phyloP scores from a whole-genome alignment of 768 basidiomycete genomes.

The Trametes villosa region DNA sequence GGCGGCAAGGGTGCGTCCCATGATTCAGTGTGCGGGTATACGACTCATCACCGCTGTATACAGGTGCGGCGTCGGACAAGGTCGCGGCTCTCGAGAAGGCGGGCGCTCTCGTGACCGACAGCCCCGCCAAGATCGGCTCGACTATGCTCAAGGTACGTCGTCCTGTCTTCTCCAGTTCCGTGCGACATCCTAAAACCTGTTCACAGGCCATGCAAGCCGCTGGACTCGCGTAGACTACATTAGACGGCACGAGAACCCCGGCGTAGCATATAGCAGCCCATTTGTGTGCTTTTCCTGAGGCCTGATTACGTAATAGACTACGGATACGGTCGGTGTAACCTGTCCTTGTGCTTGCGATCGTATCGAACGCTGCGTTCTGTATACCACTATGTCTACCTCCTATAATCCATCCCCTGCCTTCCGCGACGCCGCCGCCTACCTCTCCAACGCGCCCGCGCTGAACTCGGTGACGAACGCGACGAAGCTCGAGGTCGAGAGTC shows the following conservation, averaged over 20 bases:
- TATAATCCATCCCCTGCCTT: conserved; percentile 49
- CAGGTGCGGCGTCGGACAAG: conserved; percentile 92
- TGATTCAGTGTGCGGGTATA: neutral
- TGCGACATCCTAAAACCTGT: conserved; percentile 14
- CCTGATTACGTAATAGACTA: conserved; percentile 44
- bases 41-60: neutral
- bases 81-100: conserved; percentile 89
- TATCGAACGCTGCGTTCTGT: conserved; percentile 15
- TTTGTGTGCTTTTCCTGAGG: conserved; percentile 9
- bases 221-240: conserved; percentile 57
- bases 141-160: conserved; percentile 82
- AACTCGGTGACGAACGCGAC: conserved; percentile 58
- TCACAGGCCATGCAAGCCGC: conserved; percentile 78
- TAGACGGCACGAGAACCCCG: conserved; percentile 1
- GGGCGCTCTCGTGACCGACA: conserved; percentile 91
- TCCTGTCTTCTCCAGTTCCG: neutral
- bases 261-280: conserved; percentile 1
- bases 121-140: conserved; percentile 91
- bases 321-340: conserved; percentile 24
- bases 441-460: conserved; percentile 60
- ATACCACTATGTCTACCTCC: conserved; percentile 27
- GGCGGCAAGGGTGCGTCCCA: conserved; percentile 86
- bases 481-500: conserved; percentile 72
- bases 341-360: neutral
- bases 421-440: conserved; percentile 62